These are phyloP conservation scores for Termitomyces sp. DNA, from an alignment of 768 basidiomycete genomes.

Conservation along the genomic window DNA sequence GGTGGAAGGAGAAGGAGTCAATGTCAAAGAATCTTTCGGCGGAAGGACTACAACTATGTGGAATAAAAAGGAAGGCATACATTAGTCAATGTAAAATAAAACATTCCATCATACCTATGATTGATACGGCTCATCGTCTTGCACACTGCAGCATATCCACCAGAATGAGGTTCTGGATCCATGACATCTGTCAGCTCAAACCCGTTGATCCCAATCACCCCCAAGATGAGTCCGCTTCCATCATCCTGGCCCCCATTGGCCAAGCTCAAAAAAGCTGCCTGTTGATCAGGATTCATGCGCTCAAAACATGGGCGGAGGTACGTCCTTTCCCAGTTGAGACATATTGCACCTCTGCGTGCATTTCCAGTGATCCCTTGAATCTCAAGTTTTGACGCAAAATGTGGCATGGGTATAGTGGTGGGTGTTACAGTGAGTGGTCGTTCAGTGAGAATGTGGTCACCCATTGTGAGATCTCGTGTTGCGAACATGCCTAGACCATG, in stretches of 20 bases:
- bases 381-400: constrained; percentile 4
- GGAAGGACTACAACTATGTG: constrained; percentile 26
- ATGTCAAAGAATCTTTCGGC: constrained; percentile 21
- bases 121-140: constrained; percentile 30
- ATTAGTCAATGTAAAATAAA: background rate
- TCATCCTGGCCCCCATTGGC: constrained; percentile 26
- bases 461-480: constrained; percentile 16
- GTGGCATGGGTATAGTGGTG: constrained; percentile 13
- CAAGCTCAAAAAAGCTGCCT: constrained; percentile 25
- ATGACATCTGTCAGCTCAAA: constrained; percentile 17
- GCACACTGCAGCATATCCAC: constrained; percentile 22
- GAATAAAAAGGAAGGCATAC: background rate
- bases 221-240: constrained; percentile 27
- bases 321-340: constrained; percentile 15
- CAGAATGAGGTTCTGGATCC: constrained; percentile 13
- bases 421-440: constrained; percentile 18
- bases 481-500: constrained; percentile 21
- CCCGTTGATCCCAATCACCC: constrained; percentile 30
- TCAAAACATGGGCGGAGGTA: constrained; percentile 17
- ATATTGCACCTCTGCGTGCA: constrained; percentile 3
- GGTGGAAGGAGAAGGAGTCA: constrained; percentile 24
- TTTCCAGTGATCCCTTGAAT: constrained; percentile 2
- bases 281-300: constrained; percentile 20
- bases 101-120: constrained; percentile 23
- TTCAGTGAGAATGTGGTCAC: constrained; percentile 19